Evolutionary conservation across 2,329 filamentous ascomycete genomes (phyloP), one percentile per base, ranked within the genome.

Genomic region (Colletotrichum sp.): DNA sequence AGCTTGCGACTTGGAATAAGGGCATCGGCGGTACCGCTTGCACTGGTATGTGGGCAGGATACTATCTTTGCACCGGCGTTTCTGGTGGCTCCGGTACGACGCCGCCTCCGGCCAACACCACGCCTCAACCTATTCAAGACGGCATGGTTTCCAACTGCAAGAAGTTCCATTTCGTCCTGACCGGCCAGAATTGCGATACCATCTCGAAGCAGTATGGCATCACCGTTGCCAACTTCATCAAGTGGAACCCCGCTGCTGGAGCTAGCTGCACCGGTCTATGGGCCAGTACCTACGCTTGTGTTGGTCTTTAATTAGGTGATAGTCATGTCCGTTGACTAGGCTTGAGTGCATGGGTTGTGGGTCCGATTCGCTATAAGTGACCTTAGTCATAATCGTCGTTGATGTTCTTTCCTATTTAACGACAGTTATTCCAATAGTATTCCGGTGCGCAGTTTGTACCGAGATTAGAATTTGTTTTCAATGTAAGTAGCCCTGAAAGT

Each of bases 161-260:
- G 26, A 72, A 67, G 55, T 79, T 77, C 69, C 60, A 79, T 48
- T 66, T 65, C 2, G 64, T 77, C 32, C 26, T 18, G 18, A 10
- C 26, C 6, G 69, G 76, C 7, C 63, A 48, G 62, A 69, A 28
- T 10, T 78, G 78, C 34, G 32, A 34, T 6, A 68, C 57, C 0
- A 82, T 84, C 24, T 76, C 79, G 6, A 55, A 66, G 1, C 60
- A 69, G 8, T 75, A 81, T 4, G 72, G 78, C 8, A 80, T 84
- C 52, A 65, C 78, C 2, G 52, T 81, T 8, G 65, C 77, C 8
- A 65, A 83, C 15, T 80, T 85, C 32, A 30, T 70, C 66, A 59
- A 26, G 24, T 73, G 76, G 76, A 77, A 78, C 55, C 30, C 48
- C 24, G 34, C 34, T n/a, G 36, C 60, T 30, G 75, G 71, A 3